A percentile compares a stretch with the other conserved stretches of the same genome.
These are phyloP conservation scores for Dipodascopsis uninucleata DNA, from an alignment of 805 yeast species.

Conservation along the genomic window DNA sequence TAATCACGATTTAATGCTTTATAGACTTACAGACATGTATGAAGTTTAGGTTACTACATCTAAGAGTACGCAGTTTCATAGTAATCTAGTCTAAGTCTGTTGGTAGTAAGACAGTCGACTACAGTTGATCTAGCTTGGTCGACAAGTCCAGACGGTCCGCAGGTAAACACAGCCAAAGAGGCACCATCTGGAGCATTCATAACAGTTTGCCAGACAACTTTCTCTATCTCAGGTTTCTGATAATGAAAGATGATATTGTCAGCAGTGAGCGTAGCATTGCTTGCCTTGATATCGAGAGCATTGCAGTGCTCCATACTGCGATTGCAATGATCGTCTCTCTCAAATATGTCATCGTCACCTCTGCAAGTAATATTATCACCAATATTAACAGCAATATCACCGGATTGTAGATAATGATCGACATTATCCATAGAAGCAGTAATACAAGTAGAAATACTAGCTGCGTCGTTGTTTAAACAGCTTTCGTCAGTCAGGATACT, in stretches of 20 bases:
- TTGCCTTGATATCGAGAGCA: slow-evolving; percentile 6
- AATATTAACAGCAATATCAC: too few relatives aligned
- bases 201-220: slow-evolving; percentile 35
- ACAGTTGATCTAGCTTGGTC: slow-evolving; percentile 54
- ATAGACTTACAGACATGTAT: too few relatives aligned
- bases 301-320: slow-evolving; percentile 2
- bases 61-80: too few relatives aligned
- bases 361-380: too few relatives aligned
- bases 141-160: slow-evolving; percentile 61
- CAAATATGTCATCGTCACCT: not conserved
- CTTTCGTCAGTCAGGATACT: slow-evolving; percentile 38
- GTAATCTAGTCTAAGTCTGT: too few relatives aligned
- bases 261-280: slow-evolving; percentile 2
- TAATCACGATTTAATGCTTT: too few relatives aligned
- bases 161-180: slow-evolving; percentile 51
- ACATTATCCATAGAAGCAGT: too few relatives aligned
- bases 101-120: slow-evolving; percentile 44
- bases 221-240: slow-evolving; percentile 46
- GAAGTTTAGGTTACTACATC: too few relatives aligned
- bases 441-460: too few relatives aligned
- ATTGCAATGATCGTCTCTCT: not conserved
- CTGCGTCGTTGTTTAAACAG: slow-evolving; percentile 24
- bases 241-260: slow-evolving; percentile 10
- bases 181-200: slow-evolving; percentile 42
- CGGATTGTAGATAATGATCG: too few relatives aligned